Evolutionary conservation across 169 alveolate genomes (phyloP), one percentile per base, ranked within the genome.

Genomic region (Cryptosporidium andersoni): DNA sequence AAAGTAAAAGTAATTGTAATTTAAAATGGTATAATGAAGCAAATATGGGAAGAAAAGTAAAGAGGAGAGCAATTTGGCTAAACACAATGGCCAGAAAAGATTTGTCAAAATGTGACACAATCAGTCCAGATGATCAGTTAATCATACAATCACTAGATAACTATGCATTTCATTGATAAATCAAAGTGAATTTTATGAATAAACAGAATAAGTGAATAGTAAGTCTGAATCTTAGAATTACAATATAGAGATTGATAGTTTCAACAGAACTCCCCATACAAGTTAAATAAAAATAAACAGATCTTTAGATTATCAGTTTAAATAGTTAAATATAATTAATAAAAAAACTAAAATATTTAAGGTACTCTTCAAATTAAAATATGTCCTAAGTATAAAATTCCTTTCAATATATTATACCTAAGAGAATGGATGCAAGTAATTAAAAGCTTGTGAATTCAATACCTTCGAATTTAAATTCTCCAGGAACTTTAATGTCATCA

Each of bases 21-120:
- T 45, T 55, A 16, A 25, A 25, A 16, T 55, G 12, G 58, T 34
- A 52, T 9, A 12, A 36, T 25, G 56, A 55, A 52, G 42, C 25
- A 3, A 34, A 53, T 14, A 3, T 45, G 49, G 43, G 14, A 14
- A 6, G 9, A 12, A 74, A 43, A 45, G 60, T 58, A 55, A 74
- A 34, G 48, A 74, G 82, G 16, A 74, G 82, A 55, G 68, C 82
- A 37, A 58, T 74, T 2, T 74, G 82, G 82, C 25, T 74, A 25
- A 60, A 56, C 51, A 9, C 82, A 37, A 48, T 58, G n/a, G 6
- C 11, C 8, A 60, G 34, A 45, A 11, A 58, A 9, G 37, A 14
- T 42, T 1, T 9, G 3, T 0, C 62, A 43, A 48, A 7, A 9
- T 36, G 55, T 3, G 60, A 52, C 40, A 42, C 55, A 55, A 74